These are phyloP conservation scores for Thielaviopsis populi DNA, from an alignment of 2,329 filamentous ascomycete genomes.

Conservation along the genomic window DNA sequence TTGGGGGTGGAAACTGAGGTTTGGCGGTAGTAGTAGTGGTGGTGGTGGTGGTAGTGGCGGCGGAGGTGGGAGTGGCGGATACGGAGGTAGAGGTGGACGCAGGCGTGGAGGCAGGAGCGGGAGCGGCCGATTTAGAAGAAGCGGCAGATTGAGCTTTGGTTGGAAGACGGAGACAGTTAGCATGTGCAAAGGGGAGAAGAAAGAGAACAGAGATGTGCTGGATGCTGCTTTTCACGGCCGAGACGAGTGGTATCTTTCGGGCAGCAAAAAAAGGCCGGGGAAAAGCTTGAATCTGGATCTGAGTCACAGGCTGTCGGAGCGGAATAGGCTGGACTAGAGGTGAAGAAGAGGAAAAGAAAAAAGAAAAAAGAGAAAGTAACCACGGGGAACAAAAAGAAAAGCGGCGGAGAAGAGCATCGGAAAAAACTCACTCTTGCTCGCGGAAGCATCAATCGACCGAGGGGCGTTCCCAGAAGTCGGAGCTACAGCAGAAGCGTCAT, in stretches of 20 bases:
- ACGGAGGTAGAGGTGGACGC: slow-evolving; percentile 17
- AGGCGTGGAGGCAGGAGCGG: not conserved
- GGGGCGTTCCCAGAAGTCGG: not conserved
- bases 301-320: not conserved
- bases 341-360: too few species aligned
- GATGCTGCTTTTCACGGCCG: not conserved
- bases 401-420: too few species aligned
- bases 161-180: not conserved
- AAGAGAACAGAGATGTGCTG: not conserved
- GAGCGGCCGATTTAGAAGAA: not conserved
- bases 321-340: too few species aligned
- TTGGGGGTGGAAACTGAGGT: slow-evolving; percentile 56
- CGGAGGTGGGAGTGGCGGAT: slow-evolving; percentile 38
- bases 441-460: not conserved
- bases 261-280: not conserved
- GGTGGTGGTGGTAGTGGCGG: slow-evolving; percentile 22
- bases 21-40: slow-evolving; percentile 24
- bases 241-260: not conserved
- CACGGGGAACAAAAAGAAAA: not conserved
- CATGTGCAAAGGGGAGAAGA: not conserved
- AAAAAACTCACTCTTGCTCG: slow-evolving; percentile 8
- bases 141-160: not conserved
- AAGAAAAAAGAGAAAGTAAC: not conserved
- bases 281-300: not conserved
- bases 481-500: slow-evolving; percentile 3